These are phyloP conservation scores for Termitomyces sp. DNA, from an alignment of 768 basidiomycete genomes.

Conservation along the genomic window DNA sequence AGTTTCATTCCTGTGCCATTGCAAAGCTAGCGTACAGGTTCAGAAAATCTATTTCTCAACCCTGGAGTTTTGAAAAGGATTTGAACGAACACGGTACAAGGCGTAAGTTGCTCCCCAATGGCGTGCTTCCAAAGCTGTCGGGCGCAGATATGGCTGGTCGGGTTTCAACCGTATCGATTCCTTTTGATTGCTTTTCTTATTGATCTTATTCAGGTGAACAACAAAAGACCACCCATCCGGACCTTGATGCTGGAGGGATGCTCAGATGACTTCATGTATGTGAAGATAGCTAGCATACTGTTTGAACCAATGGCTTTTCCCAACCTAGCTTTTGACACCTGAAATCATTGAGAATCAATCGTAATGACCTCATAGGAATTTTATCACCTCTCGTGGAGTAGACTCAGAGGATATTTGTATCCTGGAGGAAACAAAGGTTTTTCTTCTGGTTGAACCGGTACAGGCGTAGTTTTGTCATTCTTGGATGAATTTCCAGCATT, in stretches of 20 bases:
- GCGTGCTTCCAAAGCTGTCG: slow-evolving; percentile 75
- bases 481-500: slow-evolving; percentile 88
- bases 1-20: slow-evolving; percentile 70
- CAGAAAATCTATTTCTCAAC: slow-evolving; percentile 12
- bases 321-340: slow-evolving; percentile 89
- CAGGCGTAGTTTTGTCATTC: slow-evolving; percentile 23
- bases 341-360: not conserved
- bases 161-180: slow-evolving; percentile 73
- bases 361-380: not conserved
- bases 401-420: slow-evolving; percentile 75
- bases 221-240: slow-evolving; percentile 55
- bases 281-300: slow-evolving; percentile 38
- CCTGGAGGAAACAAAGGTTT: slow-evolving; percentile 77
- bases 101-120: slow-evolving; percentile 91
- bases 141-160: slow-evolving; percentile 60
- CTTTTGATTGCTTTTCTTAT: slow-evolving; percentile 64
- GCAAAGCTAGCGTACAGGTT: slow-evolving; percentile 52
- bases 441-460: slow-evolving; percentile 28
- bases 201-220: slow-evolving; percentile 60
- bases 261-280: slow-evolving; percentile 4
- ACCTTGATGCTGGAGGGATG: slow-evolving; percentile 36
- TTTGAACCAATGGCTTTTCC: slow-evolving; percentile 79
- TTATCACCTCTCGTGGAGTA: slow-evolving; percentile 72
- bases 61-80: slow-evolving; percentile 5
- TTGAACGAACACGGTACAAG: slow-evolving; percentile 71